Percentiles rank a stretch among this genome's conserved stretches.
These are phyloP conservation scores for Hymenochaete sp. DNA, from an alignment of 1,284 basidiomycete species.

Conservation along the genomic window DNA sequence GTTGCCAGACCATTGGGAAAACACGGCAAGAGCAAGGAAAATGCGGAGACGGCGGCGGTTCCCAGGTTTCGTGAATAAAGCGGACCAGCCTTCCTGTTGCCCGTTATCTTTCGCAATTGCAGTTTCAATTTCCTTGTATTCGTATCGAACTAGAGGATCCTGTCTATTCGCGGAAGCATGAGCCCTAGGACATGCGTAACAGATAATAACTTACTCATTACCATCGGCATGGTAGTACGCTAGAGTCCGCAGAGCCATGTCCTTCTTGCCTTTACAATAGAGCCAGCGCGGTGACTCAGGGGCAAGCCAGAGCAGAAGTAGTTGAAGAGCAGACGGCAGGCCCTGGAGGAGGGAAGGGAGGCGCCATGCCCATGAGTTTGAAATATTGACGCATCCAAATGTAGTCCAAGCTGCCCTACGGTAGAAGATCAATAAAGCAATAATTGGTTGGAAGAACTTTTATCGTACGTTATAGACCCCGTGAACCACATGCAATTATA, in stretches of 20 bases:
- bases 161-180: slow-evolving; percentile 35
- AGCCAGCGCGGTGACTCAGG: slow-evolving; percentile 70
- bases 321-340: slow-evolving; percentile 52
- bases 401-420: slow-evolving; percentile 64
- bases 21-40: slow-evolving; percentile 61
- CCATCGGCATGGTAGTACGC: slow-evolving; percentile 71
- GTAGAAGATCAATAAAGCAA: slow-evolving; percentile 15
- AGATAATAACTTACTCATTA: slow-evolving; percentile 33
- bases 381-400: slow-evolving; percentile 62
- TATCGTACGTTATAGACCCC: slow-evolving; percentile 56
- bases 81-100: slow-evolving; percentile 51
- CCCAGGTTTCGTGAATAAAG: slow-evolving; percentile 48
- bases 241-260: slow-evolving; percentile 48
- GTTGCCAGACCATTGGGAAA: slow-evolving; percentile 42
- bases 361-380: slow-evolving; percentile 65
- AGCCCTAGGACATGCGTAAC: too few species aligned
- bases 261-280: slow-evolving; percentile 54
- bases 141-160: slow-evolving; percentile 64
- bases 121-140: slow-evolving; percentile 68
- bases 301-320: slow-evolving; percentile 47
- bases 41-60: slow-evolving; percentile 62
- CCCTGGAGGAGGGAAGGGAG: slow-evolving; percentile 61
- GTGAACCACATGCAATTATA: slow-evolving; percentile 80
- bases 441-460: slow-evolving; percentile 5
- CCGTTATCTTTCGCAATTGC: slow-evolving; percentile 49